Evolutionary conservation across 495 filamentous ascomycete genomes (phyloP), one percentile per base, ranked within the genome.

Genomic region (Bombardia bombarda): DNA sequence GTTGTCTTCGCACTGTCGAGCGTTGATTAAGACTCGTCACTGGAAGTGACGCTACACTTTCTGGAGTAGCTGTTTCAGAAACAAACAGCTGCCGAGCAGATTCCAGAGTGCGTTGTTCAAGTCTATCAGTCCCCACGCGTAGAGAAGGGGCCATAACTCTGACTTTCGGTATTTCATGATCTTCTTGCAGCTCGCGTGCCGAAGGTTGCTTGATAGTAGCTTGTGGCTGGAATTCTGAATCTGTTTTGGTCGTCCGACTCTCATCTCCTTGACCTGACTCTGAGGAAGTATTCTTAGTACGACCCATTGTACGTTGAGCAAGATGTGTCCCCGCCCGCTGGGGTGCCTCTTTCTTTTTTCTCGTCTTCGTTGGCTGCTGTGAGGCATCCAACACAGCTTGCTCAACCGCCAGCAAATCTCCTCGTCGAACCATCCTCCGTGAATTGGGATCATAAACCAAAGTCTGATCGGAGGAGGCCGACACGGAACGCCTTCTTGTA

Each of bases 361-460:
- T 80, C 9, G 72, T 62, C 3, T 69, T 67, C 28, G 70, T 61
- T 5, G 73, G 69, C 34, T 62, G 65, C 32, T 73, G 69, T 2
- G 72, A 57, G 23, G 69, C 60, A 32, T 77, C 65, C 23, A 69
- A 55, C 10, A 76, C 51, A 4, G 50, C 44, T 26, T 66, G 63
- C 31, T 71, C 62, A 21, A 58, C 55, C 22, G 58, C 58, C 5
- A 58, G 47, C 9, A 69, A 36, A 16, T 65, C 53, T 1, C 50
- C 50, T 37, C 48, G 64, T 8, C 62, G 62, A 13, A 79, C 58
- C 63, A 80, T 73, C 39, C 69, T 67, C 46, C 77, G 64, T 9
- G 75, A 75, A 34, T 78, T 77, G 10, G 74, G 72, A 43, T 80
- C 77, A 43, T 77, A 79, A 44, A 78, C 63, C 47, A 78, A 50